phyloP scores from a whole-genome alignment of 1,284 basidiomycete genomes.

The Stygiomarasmius scandens region DNA sequence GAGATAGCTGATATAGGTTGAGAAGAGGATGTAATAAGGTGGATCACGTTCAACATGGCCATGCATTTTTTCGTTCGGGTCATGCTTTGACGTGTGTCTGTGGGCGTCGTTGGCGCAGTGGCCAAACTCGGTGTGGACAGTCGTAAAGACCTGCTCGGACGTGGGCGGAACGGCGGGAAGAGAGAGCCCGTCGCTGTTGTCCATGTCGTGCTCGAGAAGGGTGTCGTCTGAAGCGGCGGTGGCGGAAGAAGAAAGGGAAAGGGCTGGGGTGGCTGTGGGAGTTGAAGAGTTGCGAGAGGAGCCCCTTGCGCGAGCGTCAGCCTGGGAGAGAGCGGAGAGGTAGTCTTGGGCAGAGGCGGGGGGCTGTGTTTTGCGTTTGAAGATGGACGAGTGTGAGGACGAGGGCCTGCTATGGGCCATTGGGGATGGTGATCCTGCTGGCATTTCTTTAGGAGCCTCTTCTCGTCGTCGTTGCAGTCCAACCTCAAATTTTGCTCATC shows the following conservation, averaged over 20 bases:
- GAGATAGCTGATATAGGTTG: constrained; percentile 92
- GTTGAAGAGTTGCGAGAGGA: constrained; percentile 43
- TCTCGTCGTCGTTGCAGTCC: background rate
- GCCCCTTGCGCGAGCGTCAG: constrained; percentile 61
- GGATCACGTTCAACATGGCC: constrained; percentile 75
- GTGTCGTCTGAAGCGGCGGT: constrained; percentile 68
- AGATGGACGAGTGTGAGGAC: constrained; percentile 60
- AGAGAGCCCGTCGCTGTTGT: constrained; percentile 55
- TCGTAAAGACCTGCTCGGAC: constrained; percentile 74
- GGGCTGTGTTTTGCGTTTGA: constrained; percentile 56
- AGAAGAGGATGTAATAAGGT: constrained; percentile 87
- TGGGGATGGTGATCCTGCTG: constrained; percentile 18
- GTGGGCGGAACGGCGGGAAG: constrained; percentile 67
- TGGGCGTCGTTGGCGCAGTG: constrained; percentile 77
- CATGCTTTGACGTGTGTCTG: constrained; percentile 69
- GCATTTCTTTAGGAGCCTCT: constrained; percentile 8
- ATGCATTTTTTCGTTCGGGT: constrained; percentile 49
- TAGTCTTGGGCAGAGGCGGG: constrained; percentile 66
- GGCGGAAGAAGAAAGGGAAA: constrained; percentile 71
- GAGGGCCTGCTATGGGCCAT: constrained; percentile 29
- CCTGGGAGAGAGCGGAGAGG: constrained; percentile 70
- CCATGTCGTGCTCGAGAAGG: constrained; percentile 51
- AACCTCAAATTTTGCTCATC: background rate
- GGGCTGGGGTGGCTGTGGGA: constrained; percentile 61
- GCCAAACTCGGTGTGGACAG: constrained; percentile 85